A percentile compares a stretch with the other conserved stretches of the same genome.
Conservation (phyloP, 192 early-diverging fungal species). For the Coemansia sp. region DNA sequence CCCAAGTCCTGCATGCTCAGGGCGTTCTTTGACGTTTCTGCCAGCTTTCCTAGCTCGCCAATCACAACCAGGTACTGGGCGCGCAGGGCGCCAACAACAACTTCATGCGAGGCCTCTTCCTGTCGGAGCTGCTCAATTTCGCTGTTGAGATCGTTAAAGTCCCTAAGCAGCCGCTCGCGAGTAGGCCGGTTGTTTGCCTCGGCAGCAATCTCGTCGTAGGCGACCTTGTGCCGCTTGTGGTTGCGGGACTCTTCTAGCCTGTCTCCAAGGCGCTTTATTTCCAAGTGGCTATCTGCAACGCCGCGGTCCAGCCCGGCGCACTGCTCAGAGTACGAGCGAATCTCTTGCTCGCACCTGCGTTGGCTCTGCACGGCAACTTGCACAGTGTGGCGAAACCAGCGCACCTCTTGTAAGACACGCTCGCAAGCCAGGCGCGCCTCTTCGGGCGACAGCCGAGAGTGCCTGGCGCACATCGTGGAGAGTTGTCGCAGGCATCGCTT, state of each 20-base stretch:
- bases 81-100: constrained; percentile 23
- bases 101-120: constrained; percentile 30
- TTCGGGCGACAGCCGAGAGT: constrained; percentile 16
- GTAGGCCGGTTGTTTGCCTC: constrained; percentile 39
- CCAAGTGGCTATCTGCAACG: constrained; percentile 1
- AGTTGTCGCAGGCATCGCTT: constrained; percentile 42
- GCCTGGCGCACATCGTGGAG: constrained; percentile 32
- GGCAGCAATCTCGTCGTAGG: constrained; percentile 46
- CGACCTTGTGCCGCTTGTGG: constrained; percentile 48
- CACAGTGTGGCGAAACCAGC: constrained; percentile 43
- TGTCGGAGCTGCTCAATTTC: constrained; percentile 40
- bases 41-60: constrained; percentile 32
- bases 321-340: constrained; percentile 13
- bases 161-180: constrained; percentile 20
- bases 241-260: constrained; percentile 44
- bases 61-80: constrained; percentile 30
- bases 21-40: constrained; percentile 36
- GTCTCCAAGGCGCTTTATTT: constrained; percentile 29
- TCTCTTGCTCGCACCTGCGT: constrained; percentile 28
- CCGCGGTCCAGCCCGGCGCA: constrained; percentile 9
- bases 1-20: constrained; percentile 46
- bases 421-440: constrained; percentile 19
- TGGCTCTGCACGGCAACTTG: constrained; percentile 42
- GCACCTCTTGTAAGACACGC: constrained; percentile 39
- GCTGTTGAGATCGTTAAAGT: constrained; percentile 24